Base-by-base conservation (phyloP, 2,329 filamentous ascomycete genomes). In the Tolypocladium endophyticum region DNA sequence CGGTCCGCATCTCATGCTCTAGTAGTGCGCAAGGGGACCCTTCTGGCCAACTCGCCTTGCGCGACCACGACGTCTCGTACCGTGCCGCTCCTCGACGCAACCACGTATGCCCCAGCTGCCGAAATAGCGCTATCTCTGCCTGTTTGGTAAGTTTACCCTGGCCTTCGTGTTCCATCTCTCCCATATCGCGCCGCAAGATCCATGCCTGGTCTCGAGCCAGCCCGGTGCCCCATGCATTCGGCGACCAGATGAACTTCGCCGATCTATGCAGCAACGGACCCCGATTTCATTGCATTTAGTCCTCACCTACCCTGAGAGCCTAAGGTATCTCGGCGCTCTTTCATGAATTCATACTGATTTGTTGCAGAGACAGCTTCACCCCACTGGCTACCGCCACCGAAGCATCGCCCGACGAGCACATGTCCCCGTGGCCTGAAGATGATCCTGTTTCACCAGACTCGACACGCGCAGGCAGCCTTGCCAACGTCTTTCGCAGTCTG, bases 401-500 rank as follows among this genome's bases (percentile, higher is more conserved):
- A 28, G n/a, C 28, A 41, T 55, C 39, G 23, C 23, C 52, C 39
- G 66, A 76, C 72, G 75, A 77, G 72, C 77, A 78, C 77, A 87
- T 87, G 84, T 80, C 84, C 74, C 81, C 82, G 62, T 78, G 79
- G 68, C 74, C 79, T 65, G 81, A 81, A 76, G 83, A 86, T 76
- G 80, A 79, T 67, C 70, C 75, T 64, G 76, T 78, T 61, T 78
- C 79, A 63, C 78, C 80, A 67, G 84, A 87, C 70, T 75, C 80
- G 60, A 81, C 77, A 73, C 78, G 74, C 67, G 71, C 77, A 47
- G 77, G 83, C 62, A 83, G 82, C 65, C 77, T 87, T 66, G 83
- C 82, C 66, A 81, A 82, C 65, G 84, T 87, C 62, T 84, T 87
- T 69, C 85, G 85, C 67, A 84, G 81, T 65, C 74, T 87, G 66